Base-by-base conservation (phyloP, 495 filamentous ascomycete species). In the Trichoderma reesei region DNA sequence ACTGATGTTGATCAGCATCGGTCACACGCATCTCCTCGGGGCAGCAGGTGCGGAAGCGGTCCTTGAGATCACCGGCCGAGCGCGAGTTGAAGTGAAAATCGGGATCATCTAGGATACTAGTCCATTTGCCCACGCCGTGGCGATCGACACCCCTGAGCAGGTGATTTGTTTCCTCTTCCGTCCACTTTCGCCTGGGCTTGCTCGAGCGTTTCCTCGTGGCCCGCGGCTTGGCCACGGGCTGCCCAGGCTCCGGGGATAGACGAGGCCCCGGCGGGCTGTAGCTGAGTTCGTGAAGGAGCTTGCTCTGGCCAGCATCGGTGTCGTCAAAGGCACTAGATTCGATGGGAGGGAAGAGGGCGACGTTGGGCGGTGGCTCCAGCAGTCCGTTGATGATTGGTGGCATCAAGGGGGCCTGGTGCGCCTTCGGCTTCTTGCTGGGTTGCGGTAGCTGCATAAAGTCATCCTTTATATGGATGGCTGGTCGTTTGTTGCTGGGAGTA, bases 111-210 rank as follows among this genome's bases (percentile, higher is more conserved):
- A 94, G 72, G 16, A 96, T 95, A 51, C 84, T 84, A 42, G 88
- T 94, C 92, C 92, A 96, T 70, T 86, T 90, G 20, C 91, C 91
- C 62, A 95, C 87, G 0, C 91, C 91, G 72, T 91, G 90, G 65
- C 86, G 88, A 46, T 85, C 80, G 18, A 95, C 91, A 1, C 91
- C 92, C 63, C 85, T 79, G 36, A 95, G 73, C 11, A 96, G 75
- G 62, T 88, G 81, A 33, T 86, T 84, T 1, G 90, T 95, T 71
- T 96, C 92, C 68, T 91, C 85, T 61, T 94, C 87, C 0, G 86
- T 87, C 91, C 91, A 96, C 67, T 85, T 88, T 63, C 81, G 82
- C 66, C 82, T 70, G 14, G 78, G 78, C 67, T 79, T 81, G 34
- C 75, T 72, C 9, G 76, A 72, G 31, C 75, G 72, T 61, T 76